Base-by-base conservation (phyloP, 768 basidiomycete species). In the Chalciporus sphaerocephalus region DNA sequence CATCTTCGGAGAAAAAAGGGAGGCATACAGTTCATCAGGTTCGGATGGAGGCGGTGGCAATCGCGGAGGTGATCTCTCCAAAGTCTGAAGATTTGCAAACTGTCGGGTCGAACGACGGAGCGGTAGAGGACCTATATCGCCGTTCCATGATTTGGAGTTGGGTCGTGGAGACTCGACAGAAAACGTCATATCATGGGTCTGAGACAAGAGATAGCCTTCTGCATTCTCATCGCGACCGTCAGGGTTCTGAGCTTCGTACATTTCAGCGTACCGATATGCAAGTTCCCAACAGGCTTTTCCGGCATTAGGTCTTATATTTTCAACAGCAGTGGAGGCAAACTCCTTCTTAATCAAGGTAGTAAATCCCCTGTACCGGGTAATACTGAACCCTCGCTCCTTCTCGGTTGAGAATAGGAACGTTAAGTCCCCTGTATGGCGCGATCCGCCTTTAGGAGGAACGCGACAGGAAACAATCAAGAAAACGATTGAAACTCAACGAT, bases 1-100 rank as follows among this genome's bases (percentile, higher is more conserved):
- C 24, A 42, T 42, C 22, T 32, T n/a, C n/a, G 17, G 20, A 34
- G 11, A 30, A 25, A 9, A 38, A 35, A 47, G 22, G 38, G 32
- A 40, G 22, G 17, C 76, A 42, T 67, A 85, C 85, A 87, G 67
- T 71, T 88, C 83, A 52, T 88, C 85, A 3, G 72, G 69, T 50
- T 85, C 79, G 27, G 51, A 46, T 15, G 64, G 55, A 37, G 61
- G 40, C 51, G 44, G 36, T 9, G 39, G 50, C 21, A 68, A 68
- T 44, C 74, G 75, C 24, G 55, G 51, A 13, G 55, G 51, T 15
- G 52, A 43, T 38, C 38, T 16, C 23, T 35, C 50, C 30, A 38
- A 39, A n/a, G 51, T 43, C 33, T 57, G 55, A n/a, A 58, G 51
- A n/a, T n/a, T n/a, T 37, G 46, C 59, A 17, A 59, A 58, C 40